phyloP scores from a whole-genome alignment of 139 green algal species.

The Limnomonas spitsbergensis region DNA sequence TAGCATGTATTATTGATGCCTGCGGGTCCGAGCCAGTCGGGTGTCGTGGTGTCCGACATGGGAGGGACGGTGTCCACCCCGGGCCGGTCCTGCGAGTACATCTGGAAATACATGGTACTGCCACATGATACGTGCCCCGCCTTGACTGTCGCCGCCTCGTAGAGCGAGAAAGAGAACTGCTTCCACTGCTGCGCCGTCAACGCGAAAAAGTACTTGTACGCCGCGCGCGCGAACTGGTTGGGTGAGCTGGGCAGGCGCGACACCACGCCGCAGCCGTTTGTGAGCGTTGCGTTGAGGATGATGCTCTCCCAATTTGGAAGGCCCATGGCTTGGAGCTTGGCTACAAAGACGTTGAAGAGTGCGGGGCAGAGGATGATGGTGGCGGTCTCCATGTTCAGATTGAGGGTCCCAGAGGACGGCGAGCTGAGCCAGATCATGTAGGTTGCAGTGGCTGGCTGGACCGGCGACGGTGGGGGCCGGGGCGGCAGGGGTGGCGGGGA shows the following conservation, averaged over 20 bases:
- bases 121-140: neutral
- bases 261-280: neutral
- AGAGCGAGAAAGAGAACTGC: neutral
- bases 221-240: neutral
- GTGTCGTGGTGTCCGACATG: neutral
- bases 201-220: constrained; percentile 9
- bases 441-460: neutral
- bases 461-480: neutral
- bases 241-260: neutral
- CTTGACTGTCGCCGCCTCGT: neutral
- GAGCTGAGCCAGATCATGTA: constrained; percentile 12
- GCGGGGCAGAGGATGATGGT: constrained; percentile 4
- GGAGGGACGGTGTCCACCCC: neutral
- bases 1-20: neutral
- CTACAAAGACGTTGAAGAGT: neutral
- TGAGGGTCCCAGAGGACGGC: neutral
- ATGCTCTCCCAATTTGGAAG: neutral
- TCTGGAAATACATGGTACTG: constrained; percentile 4
- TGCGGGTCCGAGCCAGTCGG: neutral
- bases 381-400: constrained; percentile 2
- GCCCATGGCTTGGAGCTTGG: neutral
- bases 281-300: neutral
- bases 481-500: neutral
- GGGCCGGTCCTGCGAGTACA: neutral
- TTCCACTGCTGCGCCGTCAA: neutral